phyloP scores from a whole-genome alignment of 495 filamentous ascomycete genomes.

The Annulohypoxylon moriforme region DNA sequence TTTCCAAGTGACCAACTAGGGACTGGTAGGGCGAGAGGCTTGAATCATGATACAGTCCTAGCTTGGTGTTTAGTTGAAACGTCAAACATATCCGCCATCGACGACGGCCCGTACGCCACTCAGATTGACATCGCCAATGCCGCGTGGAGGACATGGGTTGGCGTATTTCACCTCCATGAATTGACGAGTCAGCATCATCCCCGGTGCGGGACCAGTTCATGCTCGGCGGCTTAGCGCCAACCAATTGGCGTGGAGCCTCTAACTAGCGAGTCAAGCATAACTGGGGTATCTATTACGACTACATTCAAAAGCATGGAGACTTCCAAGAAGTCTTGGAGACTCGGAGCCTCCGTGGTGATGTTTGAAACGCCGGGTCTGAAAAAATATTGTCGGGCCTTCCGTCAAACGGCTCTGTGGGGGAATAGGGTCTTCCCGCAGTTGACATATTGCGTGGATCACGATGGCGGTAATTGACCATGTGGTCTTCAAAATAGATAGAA shows the following conservation, averaged over 20 bases:
- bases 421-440: neutral
- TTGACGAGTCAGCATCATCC: conserved; percentile 7
- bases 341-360: conserved; percentile 1
- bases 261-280: conserved; percentile 4
- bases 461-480: neutral
- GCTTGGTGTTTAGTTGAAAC: conserved; percentile 2
- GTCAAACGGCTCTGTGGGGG: neutral
- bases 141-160: neutral
- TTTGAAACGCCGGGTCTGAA: conserved; percentile 8
- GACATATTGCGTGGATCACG: neutral
- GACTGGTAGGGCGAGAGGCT: neutral
- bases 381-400: neutral
- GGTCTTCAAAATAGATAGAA: too few species aligned
- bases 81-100: neutral
- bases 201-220: neutral
- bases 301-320: neutral
- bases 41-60: conserved; percentile 24
- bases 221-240: neutral
- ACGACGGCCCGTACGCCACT: neutral
- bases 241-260: neutral
- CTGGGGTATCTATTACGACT: conserved; percentile 9
- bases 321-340: neutral
- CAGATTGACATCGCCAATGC: neutral
- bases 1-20: neutral
- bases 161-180: neutral